Conservation (phyloP, 805 yeast genomes). For the Ogataea pilisensis region DNA sequence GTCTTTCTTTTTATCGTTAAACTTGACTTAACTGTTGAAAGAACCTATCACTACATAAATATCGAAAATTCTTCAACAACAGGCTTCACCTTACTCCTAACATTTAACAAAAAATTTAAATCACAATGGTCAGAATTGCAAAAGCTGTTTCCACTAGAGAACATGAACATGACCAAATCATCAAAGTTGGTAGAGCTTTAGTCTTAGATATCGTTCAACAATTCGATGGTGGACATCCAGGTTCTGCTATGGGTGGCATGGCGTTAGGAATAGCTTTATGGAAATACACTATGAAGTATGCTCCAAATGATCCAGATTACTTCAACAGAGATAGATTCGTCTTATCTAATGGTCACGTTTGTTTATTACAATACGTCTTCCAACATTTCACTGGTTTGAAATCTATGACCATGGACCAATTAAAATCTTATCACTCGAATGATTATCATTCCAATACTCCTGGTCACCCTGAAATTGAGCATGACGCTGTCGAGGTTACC, state of each 20-base stretch:
- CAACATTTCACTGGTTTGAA: constrained; percentile 84
- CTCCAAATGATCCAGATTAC: constrained; percentile 90
- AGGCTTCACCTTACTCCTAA: too few relatives aligned
- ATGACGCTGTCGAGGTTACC: constrained; percentile 94
- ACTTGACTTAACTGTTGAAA: background rate
- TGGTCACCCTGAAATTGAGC: constrained; percentile 94
- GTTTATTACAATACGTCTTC: constrained; percentile 82
- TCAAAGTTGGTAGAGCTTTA: constrained; percentile 33
- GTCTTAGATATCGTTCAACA: constrained; percentile 33
- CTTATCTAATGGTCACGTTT: constrained; percentile 94
- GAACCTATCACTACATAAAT: too few relatives aligned
- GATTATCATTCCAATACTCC: constrained; percentile 88
- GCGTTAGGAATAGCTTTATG: constrained; percentile 89
- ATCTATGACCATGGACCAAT: constrained; percentile 69
- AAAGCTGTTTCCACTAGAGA: constrained; percentile 24
- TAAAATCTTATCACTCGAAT: constrained; percentile 70
- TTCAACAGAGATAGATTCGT: constrained; percentile 94
- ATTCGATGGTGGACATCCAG: constrained; percentile 80
- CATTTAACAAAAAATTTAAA: too few relatives aligned
- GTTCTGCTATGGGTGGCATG: constrained; percentile 98
- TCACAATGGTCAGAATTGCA: constrained; percentile 24
- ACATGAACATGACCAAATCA: constrained; percentile 25
- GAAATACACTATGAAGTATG: constrained; percentile 69
- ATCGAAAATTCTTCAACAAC: too few relatives aligned
- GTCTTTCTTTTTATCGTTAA: background rate